These are phyloP conservation scores for Tricholoma terreum DNA, from an alignment of 768 basidiomycete genomes.

Conservation along the genomic window DNA sequence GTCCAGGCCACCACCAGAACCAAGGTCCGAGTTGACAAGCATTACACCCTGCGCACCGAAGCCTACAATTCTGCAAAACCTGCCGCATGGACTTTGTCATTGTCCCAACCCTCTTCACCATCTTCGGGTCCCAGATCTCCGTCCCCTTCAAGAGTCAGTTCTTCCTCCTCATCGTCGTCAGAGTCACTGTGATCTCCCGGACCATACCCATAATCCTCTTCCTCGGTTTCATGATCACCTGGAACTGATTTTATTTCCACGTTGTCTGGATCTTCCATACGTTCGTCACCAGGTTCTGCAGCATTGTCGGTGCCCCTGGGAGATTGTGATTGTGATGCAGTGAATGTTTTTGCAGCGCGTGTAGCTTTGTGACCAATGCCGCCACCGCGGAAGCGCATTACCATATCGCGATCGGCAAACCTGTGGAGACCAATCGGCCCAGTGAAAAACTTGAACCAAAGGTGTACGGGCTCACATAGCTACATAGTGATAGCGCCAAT, in stretches of 20 bases:
- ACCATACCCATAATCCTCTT: neutral
- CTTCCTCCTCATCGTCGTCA: neutral
- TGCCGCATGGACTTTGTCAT: neutral
- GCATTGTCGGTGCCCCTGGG: neutral
- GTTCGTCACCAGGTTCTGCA: neutral
- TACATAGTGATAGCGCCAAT: constrained; percentile 33
- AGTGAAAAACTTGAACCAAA: neutral
- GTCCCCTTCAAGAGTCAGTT: neutral
- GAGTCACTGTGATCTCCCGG: neutral
- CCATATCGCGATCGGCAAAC: constrained; percentile 11
- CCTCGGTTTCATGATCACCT: neutral
- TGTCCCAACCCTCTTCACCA: too few species aligned
- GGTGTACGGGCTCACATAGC: constrained; percentile 27
- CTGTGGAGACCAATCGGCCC: constrained; percentile 41
- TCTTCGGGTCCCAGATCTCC: too few species aligned
- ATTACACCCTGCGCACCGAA: neutral
- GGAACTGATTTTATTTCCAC: neutral
- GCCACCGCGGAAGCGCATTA: constrained; percentile 25
- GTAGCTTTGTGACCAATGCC: constrained; percentile 27
- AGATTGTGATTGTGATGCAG: neutral
- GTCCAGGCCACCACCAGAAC: too few species aligned
- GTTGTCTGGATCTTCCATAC: neutral
- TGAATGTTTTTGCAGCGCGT: neutral
- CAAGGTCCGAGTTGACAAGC: too few species aligned
- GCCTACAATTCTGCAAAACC: neutral